phyloP scores from a whole-genome alignment of 2,329 filamentous ascomycete genomes.

The Epichloe gansuensis region DNA sequence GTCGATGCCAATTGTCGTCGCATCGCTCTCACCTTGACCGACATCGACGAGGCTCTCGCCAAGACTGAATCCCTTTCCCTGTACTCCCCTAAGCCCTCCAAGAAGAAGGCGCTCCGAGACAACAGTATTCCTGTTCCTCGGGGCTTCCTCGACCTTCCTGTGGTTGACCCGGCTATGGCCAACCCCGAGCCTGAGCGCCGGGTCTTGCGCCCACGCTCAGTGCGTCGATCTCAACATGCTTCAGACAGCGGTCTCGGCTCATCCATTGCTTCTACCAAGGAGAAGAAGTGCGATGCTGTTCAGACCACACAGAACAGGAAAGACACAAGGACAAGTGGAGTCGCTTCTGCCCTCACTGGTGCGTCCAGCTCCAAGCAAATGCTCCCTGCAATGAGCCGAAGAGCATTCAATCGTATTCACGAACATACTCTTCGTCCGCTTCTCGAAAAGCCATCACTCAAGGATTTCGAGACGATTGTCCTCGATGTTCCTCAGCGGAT shows the following conservation, averaged over 20 bases:
- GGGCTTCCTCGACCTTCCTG: slow-evolving; percentile 43
- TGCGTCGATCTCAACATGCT: slow-evolving; percentile 48
- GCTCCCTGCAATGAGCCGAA: slow-evolving; percentile 50
- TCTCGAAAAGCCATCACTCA: slow-evolving; percentile 56
- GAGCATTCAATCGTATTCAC: slow-evolving; percentile 65
- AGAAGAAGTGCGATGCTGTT: slow-evolving; percentile 35
- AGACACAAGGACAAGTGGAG: slow-evolving; percentile 20
- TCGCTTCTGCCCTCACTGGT: slow-evolving; percentile 45
- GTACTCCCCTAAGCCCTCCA: slow-evolving; percentile 21
- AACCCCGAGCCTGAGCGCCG: slow-evolving; percentile 31
- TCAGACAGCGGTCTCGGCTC: slow-evolving; percentile 85
- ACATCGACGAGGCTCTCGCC: slow-evolving; percentile 50
- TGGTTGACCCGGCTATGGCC: slow-evolving; percentile 37
- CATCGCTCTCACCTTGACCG: slow-evolving; percentile 50
- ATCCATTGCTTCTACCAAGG: slow-evolving; percentile 53
- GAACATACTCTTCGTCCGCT: slow-evolving; percentile 69
- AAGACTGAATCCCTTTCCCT: slow-evolving; percentile 29
- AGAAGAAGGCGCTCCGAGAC: slow-evolving; percentile 31
- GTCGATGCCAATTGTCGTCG: slow-evolving; percentile 57
- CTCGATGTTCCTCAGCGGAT: slow-evolving; percentile 69
- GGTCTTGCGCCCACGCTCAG: slow-evolving; percentile 39
- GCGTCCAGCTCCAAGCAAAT: slow-evolving; percentile 34
- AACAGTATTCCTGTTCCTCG: slow-evolving; percentile 47
- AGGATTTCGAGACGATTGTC: slow-evolving; percentile 70
- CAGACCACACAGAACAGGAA: slow-evolving; percentile 18